Conservation (phyloP, 108 stramenopile genomes). For the Cylindrotheca fusiformis region DNA sequence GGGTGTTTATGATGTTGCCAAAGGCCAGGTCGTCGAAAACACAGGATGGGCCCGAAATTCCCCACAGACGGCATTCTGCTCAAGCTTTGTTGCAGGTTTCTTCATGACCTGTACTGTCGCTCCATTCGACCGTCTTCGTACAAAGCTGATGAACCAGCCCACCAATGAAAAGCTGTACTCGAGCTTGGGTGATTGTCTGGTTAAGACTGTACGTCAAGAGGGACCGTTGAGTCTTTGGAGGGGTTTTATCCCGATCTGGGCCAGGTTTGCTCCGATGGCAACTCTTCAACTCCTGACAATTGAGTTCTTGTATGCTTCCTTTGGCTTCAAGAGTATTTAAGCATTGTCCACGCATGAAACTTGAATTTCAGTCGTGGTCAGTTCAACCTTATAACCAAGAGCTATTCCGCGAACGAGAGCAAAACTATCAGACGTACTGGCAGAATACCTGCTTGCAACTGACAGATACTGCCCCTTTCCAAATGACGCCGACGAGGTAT, state of each 20-base stretch:
- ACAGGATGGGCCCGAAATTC: constrained; percentile 53
- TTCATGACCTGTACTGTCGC: constrained; percentile 83
- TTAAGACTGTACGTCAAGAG: constrained; percentile 50
- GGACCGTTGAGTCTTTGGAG: constrained; percentile 46
- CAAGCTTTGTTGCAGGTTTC: constrained; percentile 38
- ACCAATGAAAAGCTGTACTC: constrained; percentile 47
- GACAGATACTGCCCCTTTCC: no score
- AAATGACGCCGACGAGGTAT: no score
- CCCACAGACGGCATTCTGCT: constrained; percentile 37
- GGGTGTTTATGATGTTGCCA: constrained; percentile 76
- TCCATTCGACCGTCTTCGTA: constrained; percentile 55
- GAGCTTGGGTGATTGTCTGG: constrained; percentile 46
- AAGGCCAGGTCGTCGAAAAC: constrained; percentile 57
- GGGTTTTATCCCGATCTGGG: constrained; percentile 72
- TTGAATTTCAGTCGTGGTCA: no score
- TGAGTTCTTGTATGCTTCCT: constrained; percentile 35
- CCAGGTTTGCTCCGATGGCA: constrained; percentile 60
- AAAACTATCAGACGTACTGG: no score
- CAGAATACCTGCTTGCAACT: no score
- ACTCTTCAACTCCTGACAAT: constrained; percentile 64
- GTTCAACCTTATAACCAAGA: no score
- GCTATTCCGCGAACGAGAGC: no score
- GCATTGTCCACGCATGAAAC: no score
- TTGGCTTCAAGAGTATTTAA: constrained; percentile 49
- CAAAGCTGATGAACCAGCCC: constrained; percentile 61